phyloP scores from a whole-genome alignment of 805 yeast genomes.

The Nadsonia fulvescens region DNA sequence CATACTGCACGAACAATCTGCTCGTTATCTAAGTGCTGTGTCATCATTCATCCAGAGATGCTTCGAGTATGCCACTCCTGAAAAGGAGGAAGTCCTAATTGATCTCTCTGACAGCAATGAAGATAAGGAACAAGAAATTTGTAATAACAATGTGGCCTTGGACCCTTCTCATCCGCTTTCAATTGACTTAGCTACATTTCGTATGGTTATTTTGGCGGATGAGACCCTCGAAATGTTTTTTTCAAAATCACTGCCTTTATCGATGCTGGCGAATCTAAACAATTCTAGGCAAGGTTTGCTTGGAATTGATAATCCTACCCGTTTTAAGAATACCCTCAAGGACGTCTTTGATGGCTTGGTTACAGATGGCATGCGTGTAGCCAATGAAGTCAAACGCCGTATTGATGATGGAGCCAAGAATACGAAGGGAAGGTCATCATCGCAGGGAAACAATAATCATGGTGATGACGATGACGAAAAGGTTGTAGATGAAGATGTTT shows the following conservation, averaged over 20 bases:
- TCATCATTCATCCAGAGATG: slow-evolving; percentile 74
- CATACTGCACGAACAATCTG: slow-evolving; percentile 17
- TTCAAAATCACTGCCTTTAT: slow-evolving; percentile 43
- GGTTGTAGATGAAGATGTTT: no score
- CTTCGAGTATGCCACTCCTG: slow-evolving; percentile 75
- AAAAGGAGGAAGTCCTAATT: slow-evolving; percentile 16
- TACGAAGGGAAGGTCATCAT: no score
- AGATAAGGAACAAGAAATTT: slow-evolving; percentile 1
- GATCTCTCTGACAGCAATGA: slow-evolving; percentile 3
- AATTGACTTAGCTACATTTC: slow-evolving; percentile 68
- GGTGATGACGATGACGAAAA: no score
- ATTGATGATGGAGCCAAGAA: slow-evolving; percentile 40
- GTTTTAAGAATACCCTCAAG: slow-evolving; percentile 28
- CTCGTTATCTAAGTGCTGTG: slow-evolving; percentile 66
- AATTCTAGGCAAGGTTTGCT: slow-evolving; percentile 2
- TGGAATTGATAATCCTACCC: slow-evolving; percentile 12
- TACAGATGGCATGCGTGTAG: slow-evolving; percentile 86
- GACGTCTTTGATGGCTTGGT: slow-evolving; percentile 82
- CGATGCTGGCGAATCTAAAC: slow-evolving; percentile 28
- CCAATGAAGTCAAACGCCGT: slow-evolving; percentile 71
- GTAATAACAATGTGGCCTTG: slow-evolving; percentile 50
- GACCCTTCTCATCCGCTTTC: slow-evolving; percentile 64
- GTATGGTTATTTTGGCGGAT: slow-evolving; percentile 89
- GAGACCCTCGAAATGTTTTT: slow-evolving; percentile 83
- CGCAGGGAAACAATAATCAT: no score